Evolutionary conservation across 441 rosid genomes (phyloP).

Genomic region (Arabidopsis lyrata): DNA sequence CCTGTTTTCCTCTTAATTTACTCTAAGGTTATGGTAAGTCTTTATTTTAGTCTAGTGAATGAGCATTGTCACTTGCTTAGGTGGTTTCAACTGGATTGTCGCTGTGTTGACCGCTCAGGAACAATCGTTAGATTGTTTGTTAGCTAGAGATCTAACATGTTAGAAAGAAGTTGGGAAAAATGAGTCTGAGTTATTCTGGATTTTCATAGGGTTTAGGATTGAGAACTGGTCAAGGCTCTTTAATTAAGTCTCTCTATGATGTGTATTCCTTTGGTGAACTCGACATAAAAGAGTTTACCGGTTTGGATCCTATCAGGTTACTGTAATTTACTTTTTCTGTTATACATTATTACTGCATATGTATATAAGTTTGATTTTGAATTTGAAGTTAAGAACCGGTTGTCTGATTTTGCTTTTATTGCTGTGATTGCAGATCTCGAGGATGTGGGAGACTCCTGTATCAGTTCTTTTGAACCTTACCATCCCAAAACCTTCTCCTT

Average conservation of each 20-base stretch:
- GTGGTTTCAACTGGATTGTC: not conserved
- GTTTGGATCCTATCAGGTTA: conserved; percentile 15
- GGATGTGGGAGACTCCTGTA: conserved; percentile 80
- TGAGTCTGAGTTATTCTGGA: conserved; percentile 9
- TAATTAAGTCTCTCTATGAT: conserved; percentile 22
- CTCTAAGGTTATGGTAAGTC: not conserved
- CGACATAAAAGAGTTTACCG: not conserved
- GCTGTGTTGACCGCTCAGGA: not conserved
- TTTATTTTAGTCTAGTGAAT: conserved; percentile 19
- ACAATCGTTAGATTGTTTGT: not conserved
- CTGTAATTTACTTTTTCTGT: conserved; percentile 18
- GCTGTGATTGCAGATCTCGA: conserved; percentile 63
- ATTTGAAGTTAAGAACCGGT: not conserved
- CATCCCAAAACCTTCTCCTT: conserved; percentile 79
- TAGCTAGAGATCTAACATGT: conserved; percentile 23
- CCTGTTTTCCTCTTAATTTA: not conserved
- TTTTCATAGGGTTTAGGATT: conserved; percentile 6
- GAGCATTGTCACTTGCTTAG: conserved; percentile 13
- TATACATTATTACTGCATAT: conserved; percentile 20
- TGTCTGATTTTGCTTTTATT: conserved; percentile 19
- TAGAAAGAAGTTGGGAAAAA: not conserved
- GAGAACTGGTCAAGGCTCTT: conserved; percentile 1
- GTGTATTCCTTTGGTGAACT: conserved; percentile 6
- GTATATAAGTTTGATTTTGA: not conserved
- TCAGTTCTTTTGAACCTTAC: conserved; percentile 73